Evolutionary conservation across 495 filamentous ascomycete species (phyloP).

Genomic region (Letharia lupina): DNA sequence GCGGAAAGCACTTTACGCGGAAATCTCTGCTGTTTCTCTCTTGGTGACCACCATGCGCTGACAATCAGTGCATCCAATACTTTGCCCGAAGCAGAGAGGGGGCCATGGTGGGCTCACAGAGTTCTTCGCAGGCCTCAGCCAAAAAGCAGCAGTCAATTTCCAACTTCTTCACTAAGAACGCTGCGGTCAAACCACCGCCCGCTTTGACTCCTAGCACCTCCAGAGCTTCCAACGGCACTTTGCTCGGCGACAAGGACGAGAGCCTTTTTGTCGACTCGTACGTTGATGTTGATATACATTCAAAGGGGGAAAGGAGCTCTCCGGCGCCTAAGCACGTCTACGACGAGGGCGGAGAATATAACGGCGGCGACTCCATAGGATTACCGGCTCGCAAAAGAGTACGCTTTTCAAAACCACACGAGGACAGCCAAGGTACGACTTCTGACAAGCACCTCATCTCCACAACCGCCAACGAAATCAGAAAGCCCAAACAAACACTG

Average conservation of each 20-base stretch:
- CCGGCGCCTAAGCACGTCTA: slow-evolving; percentile 16
- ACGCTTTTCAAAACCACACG: slow-evolving; percentile 13
- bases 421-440: slow-evolving; percentile 1
- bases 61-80: not conserved
- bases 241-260: slow-evolving; percentile 12
- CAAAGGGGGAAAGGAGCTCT: not conserved
- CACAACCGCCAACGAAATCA: slow-evolving; percentile 22
- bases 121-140: slow-evolving; percentile 34
- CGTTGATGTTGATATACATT: slow-evolving; percentile 4
- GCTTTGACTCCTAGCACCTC: slow-evolving; percentile 9
- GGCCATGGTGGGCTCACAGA: slow-evolving; percentile 21
- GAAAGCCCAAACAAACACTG: slow-evolving; percentile 26
- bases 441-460: slow-evolving; percentile 9
- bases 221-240: not conserved
- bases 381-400: slow-evolving; percentile 13
- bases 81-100: not conserved
- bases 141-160: slow-evolving; percentile 78
- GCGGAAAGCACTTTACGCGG: slow-evolving; percentile 8
- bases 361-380: not conserved
- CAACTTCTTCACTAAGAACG: slow-evolving; percentile 72
- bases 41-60: not conserved
- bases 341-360: slow-evolving; percentile 2
- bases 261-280: slow-evolving; percentile 18
- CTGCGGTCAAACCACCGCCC: slow-evolving; percentile 26
- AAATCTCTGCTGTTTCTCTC: not conserved